phyloP scores from a whole-genome alignment of 805 yeast genomes.

The Metschnikowia hibisci region DNA sequence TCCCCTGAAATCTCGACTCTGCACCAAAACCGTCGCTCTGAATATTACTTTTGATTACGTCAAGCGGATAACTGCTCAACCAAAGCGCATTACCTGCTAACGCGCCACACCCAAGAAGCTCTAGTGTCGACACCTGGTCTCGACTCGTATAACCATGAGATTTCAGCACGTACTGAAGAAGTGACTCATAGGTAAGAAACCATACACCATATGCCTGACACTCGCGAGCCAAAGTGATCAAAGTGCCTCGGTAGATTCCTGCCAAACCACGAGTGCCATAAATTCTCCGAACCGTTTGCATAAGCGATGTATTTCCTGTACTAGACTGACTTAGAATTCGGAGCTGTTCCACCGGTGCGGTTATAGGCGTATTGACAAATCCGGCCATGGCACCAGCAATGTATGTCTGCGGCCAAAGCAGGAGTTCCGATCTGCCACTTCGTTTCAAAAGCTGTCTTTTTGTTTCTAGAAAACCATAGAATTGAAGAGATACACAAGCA shows the following conservation, averaged over 20 bases:
- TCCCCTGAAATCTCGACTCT: constrained; percentile 42
- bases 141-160: constrained; percentile 37
- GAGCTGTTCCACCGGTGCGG: constrained; percentile 65
- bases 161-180: constrained; percentile 41
- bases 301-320: constrained; percentile 21
- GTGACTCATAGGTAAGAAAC: constrained; percentile 61
- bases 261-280: constrained; percentile 38
- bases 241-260: constrained; percentile 55
- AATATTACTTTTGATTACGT: constrained; percentile 46
- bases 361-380: constrained; percentile 56
- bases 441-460: constrained; percentile 49
- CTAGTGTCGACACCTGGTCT: constrained; percentile 49
- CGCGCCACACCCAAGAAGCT: constrained; percentile 56
- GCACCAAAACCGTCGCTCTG: constrained; percentile 52
- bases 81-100: constrained; percentile 66
- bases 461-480: constrained; percentile 68
- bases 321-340: constrained; percentile 60
- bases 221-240: constrained; percentile 55
- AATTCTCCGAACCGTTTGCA: constrained; percentile 41
- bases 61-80: constrained; percentile 53
- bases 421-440: constrained; percentile 30
- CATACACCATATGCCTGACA: constrained; percentile 74
- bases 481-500: constrained; percentile 64
- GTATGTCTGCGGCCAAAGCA: constrained; percentile 54
- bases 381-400: constrained; percentile 66